Conservation (phyloP, 2,329 filamentous ascomycete genomes). For the Penicillium oxalicum region DNA sequence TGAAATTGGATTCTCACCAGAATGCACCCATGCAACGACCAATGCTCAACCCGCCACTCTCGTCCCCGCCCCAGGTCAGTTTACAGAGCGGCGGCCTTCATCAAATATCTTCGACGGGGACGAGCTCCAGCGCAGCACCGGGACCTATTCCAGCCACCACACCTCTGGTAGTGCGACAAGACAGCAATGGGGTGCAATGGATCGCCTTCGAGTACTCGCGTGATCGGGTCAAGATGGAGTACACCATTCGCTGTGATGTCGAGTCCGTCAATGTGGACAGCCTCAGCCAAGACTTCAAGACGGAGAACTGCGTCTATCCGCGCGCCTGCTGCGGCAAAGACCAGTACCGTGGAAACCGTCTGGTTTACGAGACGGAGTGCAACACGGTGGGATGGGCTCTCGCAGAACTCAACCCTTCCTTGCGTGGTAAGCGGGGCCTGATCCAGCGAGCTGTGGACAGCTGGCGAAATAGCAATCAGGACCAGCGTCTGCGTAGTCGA, state of each 20-base stretch:
- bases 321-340: conserved; percentile 92
- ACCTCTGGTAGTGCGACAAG: conserved; percentile 85
- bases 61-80: conserved; percentile 52
- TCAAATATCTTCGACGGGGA: conserved; percentile 45
- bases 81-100: conserved; percentile 30
- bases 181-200: conserved; percentile 96
- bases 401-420: conserved; percentile 82
- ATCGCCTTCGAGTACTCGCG: conserved; percentile 97
- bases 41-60: conserved; percentile 31
- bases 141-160: conserved; percentile 96
- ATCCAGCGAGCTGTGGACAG: conserved; percentile 97
- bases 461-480: conserved; percentile 98
- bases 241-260: conserved; percentile 95
- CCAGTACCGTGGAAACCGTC: conserved; percentile 88
- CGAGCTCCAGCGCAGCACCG: conserved; percentile 86
- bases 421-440: conserved; percentile 87
- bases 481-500: conserved; percentile 81
- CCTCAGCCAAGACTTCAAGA: conserved; percentile 83
- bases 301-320: conserved; percentile 96
- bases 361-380: conserved; percentile 97
- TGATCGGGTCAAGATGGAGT: conserved; percentile 98
- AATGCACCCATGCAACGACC: conserved; percentile 30
- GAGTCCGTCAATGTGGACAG: conserved; percentile 91
- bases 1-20: conserved; percentile 43
- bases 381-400: conserved; percentile 99